Evolutionary conservation across 768 basidiomycete species (phyloP), one percentile per base, ranked within the genome.

Genomic region (Leccinum subtestaceum): DNA sequence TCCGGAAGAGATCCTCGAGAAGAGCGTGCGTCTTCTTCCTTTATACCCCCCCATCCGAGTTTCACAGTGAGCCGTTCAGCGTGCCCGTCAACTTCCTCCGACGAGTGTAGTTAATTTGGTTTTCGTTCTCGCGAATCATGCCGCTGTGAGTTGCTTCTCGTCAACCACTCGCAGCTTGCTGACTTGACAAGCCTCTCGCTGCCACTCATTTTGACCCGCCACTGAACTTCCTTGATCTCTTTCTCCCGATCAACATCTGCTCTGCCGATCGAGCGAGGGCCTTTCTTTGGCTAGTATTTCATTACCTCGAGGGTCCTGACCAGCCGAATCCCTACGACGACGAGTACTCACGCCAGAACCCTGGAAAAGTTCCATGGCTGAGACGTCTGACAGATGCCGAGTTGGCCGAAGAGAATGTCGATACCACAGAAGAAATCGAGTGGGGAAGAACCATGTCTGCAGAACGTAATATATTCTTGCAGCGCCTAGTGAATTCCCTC

Each of bases 81-180:
- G 77, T 69, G 74, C 77, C 50, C 85, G 84, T 31, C 76, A 81
- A 57, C 78, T 80, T 25, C 94, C 94, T 50, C 86, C 93, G 10
- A 95, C 94, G 10, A 93, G 88, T 61, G 82, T 95, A 19, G 89
- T 92, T 55, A 93, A 95, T 70, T 77, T 94, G 48, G 82, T 95
- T 50, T 95, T 95, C 67, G 84, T 93, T 47, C 80, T 95, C 49
- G 82, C 89, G 29, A 88, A 86, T 65, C 89, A 92, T 65, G 85
- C 89, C 50, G 81, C 84, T 31, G 91, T 93, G 74, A 70, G 84
- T 79, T 32, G 13, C 49, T 11, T 52, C 34, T 17, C 15, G 23
- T 49, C 21, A 29, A 12, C n/a, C 29, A 31, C 10, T 61, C 5
- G 3, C 8, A 51, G 45, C 48, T 61, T 56, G 40, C 56, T 60